Conservation (phyloP, 2,329 filamentous ascomycete species). For the Venturiaceae sp. region DNA sequence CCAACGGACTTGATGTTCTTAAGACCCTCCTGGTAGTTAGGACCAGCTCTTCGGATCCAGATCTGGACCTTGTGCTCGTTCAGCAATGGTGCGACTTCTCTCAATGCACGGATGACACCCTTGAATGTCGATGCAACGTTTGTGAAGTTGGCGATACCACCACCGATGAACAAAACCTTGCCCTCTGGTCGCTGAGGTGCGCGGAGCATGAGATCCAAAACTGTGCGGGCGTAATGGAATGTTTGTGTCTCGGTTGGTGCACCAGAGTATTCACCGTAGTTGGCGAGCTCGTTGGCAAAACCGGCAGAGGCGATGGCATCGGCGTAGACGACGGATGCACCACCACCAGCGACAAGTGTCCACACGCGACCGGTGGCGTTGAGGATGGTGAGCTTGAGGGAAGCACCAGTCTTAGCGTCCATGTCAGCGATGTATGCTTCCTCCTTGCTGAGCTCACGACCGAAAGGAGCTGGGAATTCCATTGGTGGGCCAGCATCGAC, state of each 20-base stretch:
- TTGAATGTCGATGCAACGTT: constrained; percentile 99
- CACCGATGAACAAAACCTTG: constrained; percentile 99
- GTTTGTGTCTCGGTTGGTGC: constrained; percentile 98
- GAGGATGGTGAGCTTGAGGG: constrained; percentile 93
- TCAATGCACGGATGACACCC: constrained; percentile 93
- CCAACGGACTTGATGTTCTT: constrained; percentile 99
- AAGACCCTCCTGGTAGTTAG: constrained; percentile 99
- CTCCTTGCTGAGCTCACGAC: constrained; percentile 96
- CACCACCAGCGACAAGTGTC: constrained; percentile 97
- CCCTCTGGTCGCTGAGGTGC: constrained; percentile 76
- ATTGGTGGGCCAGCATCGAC: constrained; percentile 96
- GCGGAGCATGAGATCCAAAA: constrained; percentile 94
- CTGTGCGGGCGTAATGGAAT: constrained; percentile 96
- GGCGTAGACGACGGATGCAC: constrained; percentile 97
- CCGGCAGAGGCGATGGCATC: constrained; percentile 96
- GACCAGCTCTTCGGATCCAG: constrained; percentile 84
- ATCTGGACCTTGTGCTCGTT: constrained; percentile 97
- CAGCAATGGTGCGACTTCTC: constrained; percentile 76
- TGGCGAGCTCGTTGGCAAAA: constrained; percentile 92
- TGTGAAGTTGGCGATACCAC: constrained; percentile 99
- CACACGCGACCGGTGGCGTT: constrained; percentile 89
- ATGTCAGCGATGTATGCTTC: constrained; percentile 98
- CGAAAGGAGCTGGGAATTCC: constrained; percentile 98
- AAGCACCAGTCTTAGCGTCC: constrained; percentile 98
- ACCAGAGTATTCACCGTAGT: constrained; percentile 99